Base-by-base conservation (phyloP, 2,329 filamentous ascomycete species). In the Fusarium fujikuroi region DNA sequence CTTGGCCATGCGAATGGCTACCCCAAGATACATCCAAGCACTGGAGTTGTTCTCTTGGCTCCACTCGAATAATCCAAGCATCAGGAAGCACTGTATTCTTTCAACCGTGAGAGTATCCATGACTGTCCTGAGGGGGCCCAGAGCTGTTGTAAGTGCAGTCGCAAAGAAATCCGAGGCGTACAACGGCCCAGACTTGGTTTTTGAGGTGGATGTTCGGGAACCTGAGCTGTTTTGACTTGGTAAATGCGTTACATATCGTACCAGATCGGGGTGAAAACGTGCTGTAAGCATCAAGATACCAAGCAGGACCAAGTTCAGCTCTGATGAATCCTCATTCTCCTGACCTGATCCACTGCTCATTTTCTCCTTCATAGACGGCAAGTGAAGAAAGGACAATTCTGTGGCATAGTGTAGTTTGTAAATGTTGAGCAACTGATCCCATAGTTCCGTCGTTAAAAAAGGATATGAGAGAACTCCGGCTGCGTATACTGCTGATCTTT, bases 341-440 rank as follows among this genome's bases (percentile, higher is more conserved):
- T 50, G 43, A 3, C 37, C 62, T 14, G 14, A 11, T 14, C 25
- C 25, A 6, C 37, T 39, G 14, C 18, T 60, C 6, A 66, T 50
- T 34, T 23, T 60, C 18, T 66, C 63, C n/a, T 60, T 66, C 8
- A 66, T 30, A 12, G 63, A 60, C 9, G 63, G 63, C 9, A 91
- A 84, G 77, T 94, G 92, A 12, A 94, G 80, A 76, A 94, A 94
- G 0, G 92, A 90, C 43, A 94, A 85, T 77, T 94, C 92, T 2
- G 92, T 90, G 0, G 90, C 90, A 78, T 92, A 94, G 78, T 94
- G 91, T 46, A 91, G 84, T 75, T 91, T 90, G 80, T 92, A 94
- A 34, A 93, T 89, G 74, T 89, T 89, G 75, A 92, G 92, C 42
- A 94, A 82, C 76, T 93, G 89, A 44, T 87, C 87, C 92, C 92